These are phyloP conservation scores for Populus simonii DNA, from an alignment of 345 rosid genomes.

Conservation along the genomic window DNA sequence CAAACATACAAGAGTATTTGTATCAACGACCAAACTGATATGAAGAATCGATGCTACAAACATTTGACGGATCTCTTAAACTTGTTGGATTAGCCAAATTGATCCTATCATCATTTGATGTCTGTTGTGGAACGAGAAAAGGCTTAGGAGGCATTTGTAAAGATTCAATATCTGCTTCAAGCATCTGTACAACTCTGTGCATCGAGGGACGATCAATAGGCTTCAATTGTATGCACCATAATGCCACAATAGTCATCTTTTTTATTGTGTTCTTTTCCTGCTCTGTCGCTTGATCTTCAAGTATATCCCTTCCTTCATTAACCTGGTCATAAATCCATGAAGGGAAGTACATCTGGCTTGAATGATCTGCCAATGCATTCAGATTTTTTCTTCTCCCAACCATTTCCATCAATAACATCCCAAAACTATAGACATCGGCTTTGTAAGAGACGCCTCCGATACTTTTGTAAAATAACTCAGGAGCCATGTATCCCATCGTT, in stretches of 20 bases:
- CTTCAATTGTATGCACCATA: background rate
- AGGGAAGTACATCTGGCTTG: background rate
- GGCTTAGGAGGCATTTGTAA: background rate
- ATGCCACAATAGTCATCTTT: background rate
- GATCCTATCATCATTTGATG: background rate
- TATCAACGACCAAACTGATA: background rate
- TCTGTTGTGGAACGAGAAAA: background rate
- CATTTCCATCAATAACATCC: background rate
- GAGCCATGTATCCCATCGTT: background rate
- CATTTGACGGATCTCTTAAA: background rate
- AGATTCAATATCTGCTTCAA: background rate
- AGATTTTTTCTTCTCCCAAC: background rate
- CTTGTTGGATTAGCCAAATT: background rate
- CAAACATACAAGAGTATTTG: fast-evolving
- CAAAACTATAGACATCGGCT: background rate
- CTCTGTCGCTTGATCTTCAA: background rate
- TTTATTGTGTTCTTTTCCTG: background rate
- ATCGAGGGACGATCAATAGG: background rate
- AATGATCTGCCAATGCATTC: background rate
- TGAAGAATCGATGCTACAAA: background rate
- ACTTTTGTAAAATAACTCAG: background rate
- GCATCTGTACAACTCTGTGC: background rate
- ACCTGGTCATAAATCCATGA: background rate
- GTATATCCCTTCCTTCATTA: background rate
- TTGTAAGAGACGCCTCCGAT: background rate